Conservation (phyloP, 495 filamentous ascomycete species). For the Friedmanniomyces simplex region DNA sequence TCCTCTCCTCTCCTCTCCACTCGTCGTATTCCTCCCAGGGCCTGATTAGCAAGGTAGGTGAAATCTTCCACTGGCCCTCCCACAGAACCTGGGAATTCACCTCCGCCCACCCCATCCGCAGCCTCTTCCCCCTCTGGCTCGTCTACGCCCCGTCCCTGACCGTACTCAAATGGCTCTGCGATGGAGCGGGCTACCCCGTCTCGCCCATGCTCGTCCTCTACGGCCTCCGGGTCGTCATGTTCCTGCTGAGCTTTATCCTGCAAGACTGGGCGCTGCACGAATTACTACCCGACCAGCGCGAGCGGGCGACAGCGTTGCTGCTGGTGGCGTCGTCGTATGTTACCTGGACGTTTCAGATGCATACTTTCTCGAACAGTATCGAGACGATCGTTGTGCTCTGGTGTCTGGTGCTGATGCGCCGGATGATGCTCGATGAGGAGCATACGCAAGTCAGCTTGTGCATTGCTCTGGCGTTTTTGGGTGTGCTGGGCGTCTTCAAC, state of each 20-base stretch:
- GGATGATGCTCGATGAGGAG: slow-evolving; percentile 53
- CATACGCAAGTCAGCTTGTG: slow-evolving; percentile 64
- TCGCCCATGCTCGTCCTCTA: slow-evolving; percentile 75
- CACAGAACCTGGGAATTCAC: slow-evolving; percentile 94
- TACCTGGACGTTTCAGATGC: slow-evolving; percentile 97
- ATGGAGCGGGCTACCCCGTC: slow-evolving; percentile 41
- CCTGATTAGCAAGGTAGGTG: slow-evolving; percentile 44
- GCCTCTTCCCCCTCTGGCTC: slow-evolving; percentile 91
- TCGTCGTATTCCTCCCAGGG: no score
- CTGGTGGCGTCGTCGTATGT: slow-evolving; percentile 92
- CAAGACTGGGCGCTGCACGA: slow-evolving; percentile 97
- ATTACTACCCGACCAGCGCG: slow-evolving; percentile 61
- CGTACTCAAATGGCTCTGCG: slow-evolving; percentile 78
- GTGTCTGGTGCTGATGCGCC: slow-evolving; percentile 79
- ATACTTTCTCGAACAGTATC: slow-evolving; percentile 96
- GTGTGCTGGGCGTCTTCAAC: slow-evolving; percentile 83
- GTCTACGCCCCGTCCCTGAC: slow-evolving; percentile 88
- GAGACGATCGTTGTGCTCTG: slow-evolving; percentile 87
- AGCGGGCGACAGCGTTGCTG: slow-evolving; percentile 60
- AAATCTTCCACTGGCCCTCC: slow-evolving; percentile 79
- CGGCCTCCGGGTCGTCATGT: slow-evolving; percentile 77
- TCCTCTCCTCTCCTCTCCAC: not conserved
- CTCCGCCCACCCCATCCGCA: slow-evolving; percentile 70
- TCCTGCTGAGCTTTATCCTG: slow-evolving; percentile 84
- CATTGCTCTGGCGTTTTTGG: slow-evolving; percentile 63